Conservation (phyloP, 345 rosid genomes). For the Citrus sp. region DNA sequence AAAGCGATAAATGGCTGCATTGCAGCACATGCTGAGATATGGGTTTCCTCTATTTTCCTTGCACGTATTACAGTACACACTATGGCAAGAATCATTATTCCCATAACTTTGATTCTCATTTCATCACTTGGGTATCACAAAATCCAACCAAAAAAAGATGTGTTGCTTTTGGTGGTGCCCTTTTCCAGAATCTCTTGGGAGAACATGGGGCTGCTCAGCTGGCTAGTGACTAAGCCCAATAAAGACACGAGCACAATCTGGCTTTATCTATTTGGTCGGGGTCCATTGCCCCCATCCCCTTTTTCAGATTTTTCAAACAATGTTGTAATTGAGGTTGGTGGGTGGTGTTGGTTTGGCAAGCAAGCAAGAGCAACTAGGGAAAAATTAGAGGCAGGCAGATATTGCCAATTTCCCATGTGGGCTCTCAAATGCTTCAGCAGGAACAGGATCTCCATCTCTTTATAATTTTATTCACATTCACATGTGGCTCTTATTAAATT, state of each 20-base stretch:
- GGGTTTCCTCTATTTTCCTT: neutral
- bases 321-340: conserved; percentile 19
- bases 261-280: conserved; percentile 11
- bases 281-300: conserved; percentile 7
- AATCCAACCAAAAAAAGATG: conserved; percentile 3
- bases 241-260: conserved; percentile 24
- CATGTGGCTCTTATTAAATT: neutral
- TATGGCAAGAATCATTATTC: neutral
- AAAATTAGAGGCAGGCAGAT: neutral
- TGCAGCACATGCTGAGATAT: neutral
- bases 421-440: neutral
- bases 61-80: too few species aligned
- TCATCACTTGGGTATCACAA: conserved; percentile 2
- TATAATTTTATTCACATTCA: neutral
- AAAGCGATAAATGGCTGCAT: neutral
- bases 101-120: neutral
- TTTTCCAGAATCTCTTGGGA: conserved; percentile 26
- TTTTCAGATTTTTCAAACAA: conserved; percentile 19
- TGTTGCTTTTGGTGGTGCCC: conserved; percentile 8
- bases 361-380: neutral
- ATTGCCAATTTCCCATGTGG: neutral
- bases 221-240: conserved; percentile 20
- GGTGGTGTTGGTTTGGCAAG: neutral
- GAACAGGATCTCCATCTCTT: neutral
- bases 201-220: conserved; percentile 14